phyloP scores from a whole-genome alignment of 306 rosid species.

The Quercus berberidifolia region DNA sequence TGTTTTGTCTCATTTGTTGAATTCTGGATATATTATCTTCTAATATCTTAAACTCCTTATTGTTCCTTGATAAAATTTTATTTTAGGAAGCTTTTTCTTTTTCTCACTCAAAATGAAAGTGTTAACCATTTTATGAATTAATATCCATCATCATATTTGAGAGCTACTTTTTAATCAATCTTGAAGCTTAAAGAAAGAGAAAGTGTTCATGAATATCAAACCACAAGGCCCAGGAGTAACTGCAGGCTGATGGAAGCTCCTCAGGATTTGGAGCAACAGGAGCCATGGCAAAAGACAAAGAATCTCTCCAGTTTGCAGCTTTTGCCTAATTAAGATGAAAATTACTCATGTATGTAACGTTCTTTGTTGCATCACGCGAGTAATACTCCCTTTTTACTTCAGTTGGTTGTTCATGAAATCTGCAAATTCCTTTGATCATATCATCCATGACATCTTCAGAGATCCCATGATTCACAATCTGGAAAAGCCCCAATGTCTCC shows the following conservation, averaged over 20 bases:
- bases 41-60: too few relatives aligned
- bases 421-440: conserved; percentile 27
- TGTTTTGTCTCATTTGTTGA: too few relatives aligned
- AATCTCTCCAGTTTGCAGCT: conserved; percentile 45
- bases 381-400: conserved; percentile 39
- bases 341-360: conserved; percentile 36
- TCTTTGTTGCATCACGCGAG: conserved; percentile 25
- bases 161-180: too few relatives aligned
- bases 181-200: too few relatives aligned
- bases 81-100: too few relatives aligned
- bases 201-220: too few relatives aligned
- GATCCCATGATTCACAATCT: conserved; percentile 43
- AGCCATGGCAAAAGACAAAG: conserved; percentile 34
- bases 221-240: conserved; percentile 13
- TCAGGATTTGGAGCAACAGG: conserved; percentile 15
- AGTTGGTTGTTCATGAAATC: conserved; percentile 35
- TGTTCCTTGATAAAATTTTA: too few relatives aligned
- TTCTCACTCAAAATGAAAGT: too few relatives aligned
- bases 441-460: conserved; percentile 18
- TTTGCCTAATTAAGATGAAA: conserved; percentile 34
- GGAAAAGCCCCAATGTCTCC: conserved; percentile 39
- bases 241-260: conserved; percentile 28
- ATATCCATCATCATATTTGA: too few relatives aligned
- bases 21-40: too few relatives aligned
- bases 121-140: too few relatives aligned